A percentile compares a stretch with the other conserved stretches of the same genome.
These are phyloP conservation scores for Rosa chinensis DNA, from an alignment of 306 rosid species.

Conservation along the genomic window DNA sequence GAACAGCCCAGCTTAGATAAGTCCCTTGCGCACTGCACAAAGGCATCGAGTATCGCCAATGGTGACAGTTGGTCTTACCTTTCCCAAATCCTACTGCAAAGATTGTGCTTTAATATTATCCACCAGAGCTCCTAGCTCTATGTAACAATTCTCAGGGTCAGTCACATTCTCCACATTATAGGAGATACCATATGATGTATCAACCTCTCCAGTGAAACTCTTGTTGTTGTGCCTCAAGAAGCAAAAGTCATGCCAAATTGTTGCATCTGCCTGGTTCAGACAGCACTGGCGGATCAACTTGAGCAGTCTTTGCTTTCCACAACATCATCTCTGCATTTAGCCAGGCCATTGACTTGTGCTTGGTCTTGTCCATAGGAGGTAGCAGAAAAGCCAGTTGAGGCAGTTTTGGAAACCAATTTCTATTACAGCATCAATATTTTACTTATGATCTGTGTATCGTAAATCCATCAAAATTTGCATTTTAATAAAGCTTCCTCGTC, in stretches of 20 bases:
- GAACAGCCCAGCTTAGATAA: conserved; percentile 45
- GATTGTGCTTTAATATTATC: conserved; percentile 23
- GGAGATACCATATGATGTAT: conserved; percentile 52
- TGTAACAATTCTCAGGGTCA: conserved; percentile 50
- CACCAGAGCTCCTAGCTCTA: conserved; percentile 38
- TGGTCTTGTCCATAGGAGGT: too few species aligned
- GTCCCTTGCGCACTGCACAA: conserved; percentile 67
- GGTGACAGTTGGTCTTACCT: conserved; percentile 42
- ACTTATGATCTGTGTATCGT: background rate
- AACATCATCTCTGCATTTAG: conserved; percentile 58
- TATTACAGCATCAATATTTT: too few species aligned
- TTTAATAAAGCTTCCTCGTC: background rate
- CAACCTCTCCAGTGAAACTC: conserved; percentile 47
- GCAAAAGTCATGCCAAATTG: conserved; percentile 69
- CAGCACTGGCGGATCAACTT: conserved; percentile 47
- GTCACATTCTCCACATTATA: conserved; percentile 44
- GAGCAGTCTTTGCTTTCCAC: conserved; percentile 50
- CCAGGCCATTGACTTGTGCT: too few species aligned
- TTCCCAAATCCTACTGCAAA: conserved; percentile 52
- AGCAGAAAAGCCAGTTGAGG: too few species aligned
- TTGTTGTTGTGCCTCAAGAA: conserved; percentile 41
- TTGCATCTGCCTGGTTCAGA: conserved; percentile 47
- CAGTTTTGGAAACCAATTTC: too few species aligned
- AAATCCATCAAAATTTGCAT: background rate
- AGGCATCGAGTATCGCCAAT: conserved; percentile 44